A percentile compares a stretch with the other conserved stretches of the same genome.
These are phyloP conservation scores for Phycomyces nitens DNA, from an alignment of 192 early-diverging fungal genomes.

Conservation along the genomic window DNA sequence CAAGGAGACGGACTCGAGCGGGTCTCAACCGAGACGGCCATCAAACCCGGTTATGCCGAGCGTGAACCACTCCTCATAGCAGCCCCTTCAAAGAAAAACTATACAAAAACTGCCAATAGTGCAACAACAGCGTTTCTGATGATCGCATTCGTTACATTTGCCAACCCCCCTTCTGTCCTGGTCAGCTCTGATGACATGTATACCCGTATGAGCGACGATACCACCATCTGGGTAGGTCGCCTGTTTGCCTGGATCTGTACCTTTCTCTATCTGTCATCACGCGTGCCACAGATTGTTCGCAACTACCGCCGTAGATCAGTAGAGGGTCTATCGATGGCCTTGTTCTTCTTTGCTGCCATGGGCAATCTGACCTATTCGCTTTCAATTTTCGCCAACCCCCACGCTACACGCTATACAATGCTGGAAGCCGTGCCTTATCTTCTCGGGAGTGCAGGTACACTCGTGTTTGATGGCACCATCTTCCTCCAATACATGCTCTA, in stretches of 20 bases:
- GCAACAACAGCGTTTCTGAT: neutral
- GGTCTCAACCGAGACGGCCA: neutral
- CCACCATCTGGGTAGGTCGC: constrained; percentile 38
- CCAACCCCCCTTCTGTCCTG: neutral
- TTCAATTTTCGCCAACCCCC: constrained; percentile 45
- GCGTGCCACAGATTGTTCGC: constrained; percentile 72
- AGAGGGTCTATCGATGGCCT: constrained; percentile 63
- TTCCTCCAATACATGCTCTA: constrained; percentile 45
- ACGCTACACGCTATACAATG: constrained; percentile 23
- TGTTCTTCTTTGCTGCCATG: constrained; percentile 68
- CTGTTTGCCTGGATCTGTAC: constrained; percentile 65
- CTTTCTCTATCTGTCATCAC: constrained; percentile 59
- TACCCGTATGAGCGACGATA: neutral
- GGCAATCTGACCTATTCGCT: constrained; percentile 63
- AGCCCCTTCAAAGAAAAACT: neutral
- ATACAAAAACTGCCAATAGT: neutral
- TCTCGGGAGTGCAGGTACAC: constrained; percentile 62
- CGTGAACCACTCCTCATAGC: neutral
- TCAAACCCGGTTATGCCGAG: constrained; percentile 6
- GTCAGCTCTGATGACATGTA: no score
- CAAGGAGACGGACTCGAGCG: neutral
- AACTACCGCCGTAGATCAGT: constrained; percentile 60
- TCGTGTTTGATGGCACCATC: constrained; percentile 65
- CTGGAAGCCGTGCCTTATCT: constrained; percentile 45
- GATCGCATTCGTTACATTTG: neutral